Conservation (phyloP, 192 early-diverging fungal genomes). For the Umbelopsis isabellina region DNA sequence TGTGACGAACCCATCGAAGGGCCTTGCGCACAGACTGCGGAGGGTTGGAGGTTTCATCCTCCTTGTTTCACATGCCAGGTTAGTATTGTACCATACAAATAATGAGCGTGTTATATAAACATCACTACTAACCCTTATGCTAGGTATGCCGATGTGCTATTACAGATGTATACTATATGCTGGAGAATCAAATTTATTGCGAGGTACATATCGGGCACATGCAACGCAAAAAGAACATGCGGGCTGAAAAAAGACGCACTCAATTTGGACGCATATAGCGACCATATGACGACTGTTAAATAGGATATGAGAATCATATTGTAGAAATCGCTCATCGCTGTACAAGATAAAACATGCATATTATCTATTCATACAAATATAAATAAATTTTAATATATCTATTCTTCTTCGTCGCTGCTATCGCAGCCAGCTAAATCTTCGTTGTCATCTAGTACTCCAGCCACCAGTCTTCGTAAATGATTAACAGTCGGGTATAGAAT, state of each 20-base stretch:
- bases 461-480: conserved; percentile 30
- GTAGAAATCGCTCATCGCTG: conserved; percentile 1
- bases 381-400: neutral
- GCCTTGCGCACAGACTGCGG: conserved; percentile 84
- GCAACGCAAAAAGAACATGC: conserved; percentile 59
- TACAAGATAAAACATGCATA: conserved; percentile 9
- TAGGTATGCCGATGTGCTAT: conserved; percentile 59
- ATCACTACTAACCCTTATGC: neutral
- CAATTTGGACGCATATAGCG: conserved; percentile 45
- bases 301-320: neutral
- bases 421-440: neutral
- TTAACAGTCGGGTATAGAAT: conserved; percentile 31
- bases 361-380: conserved; percentile 1
- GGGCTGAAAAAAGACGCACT: conserved; percentile 63
- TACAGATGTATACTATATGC: conserved; percentile 73
- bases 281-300: neutral
- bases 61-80: conserved; percentile 78
- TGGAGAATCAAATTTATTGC: conserved; percentile 69
- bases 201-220: conserved; percentile 71
- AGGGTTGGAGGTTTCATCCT: conserved; percentile 86
- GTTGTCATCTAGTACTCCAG: conserved; percentile 15
- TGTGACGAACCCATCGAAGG: conserved; percentile 88
- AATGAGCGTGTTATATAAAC: neutral
- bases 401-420: neutral
- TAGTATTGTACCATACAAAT: neutral